Evolutionary conservation across 192 early-diverging fungal genomes (phyloP).

Genomic region (Phycomyces blakesleeanus): DNA sequence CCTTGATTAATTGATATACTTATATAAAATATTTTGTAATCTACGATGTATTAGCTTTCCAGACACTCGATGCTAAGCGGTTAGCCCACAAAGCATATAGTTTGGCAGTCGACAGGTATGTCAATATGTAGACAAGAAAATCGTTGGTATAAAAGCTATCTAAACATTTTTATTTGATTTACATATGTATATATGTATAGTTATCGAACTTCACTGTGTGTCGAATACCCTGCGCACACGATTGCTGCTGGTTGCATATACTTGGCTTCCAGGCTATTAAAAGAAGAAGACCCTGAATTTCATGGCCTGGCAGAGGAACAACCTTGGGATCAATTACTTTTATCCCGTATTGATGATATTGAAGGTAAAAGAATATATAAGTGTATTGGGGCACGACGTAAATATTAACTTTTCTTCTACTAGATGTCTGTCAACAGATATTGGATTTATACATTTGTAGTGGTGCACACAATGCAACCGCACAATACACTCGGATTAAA

Average conservation of each 20-base stretch:
- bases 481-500: constrained; percentile 42
- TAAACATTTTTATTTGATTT: too few species aligned
- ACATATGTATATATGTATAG: constrained; percentile 21
- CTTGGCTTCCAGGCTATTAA: constrained; percentile 44
- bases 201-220: constrained; percentile 53
- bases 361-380: constrained; percentile 42
- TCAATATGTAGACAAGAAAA: not conserved
- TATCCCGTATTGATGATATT: constrained; percentile 50
- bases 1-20: too few species aligned
- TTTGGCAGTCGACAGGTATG: constrained; percentile 27
- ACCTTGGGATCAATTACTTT: constrained; percentile 47
- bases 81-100: constrained; percentile 40
- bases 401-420: not conserved
- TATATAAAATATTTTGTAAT: too few species aligned
- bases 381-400: not conserved
- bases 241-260: constrained; percentile 63
- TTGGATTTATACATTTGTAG: constrained; percentile 46
- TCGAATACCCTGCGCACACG: constrained; percentile 61
- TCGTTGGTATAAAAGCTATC: too few species aligned
- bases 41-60: too few species aligned
- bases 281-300: constrained; percentile 32
- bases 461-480: constrained; percentile 26
- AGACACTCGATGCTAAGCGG: constrained; percentile 35
- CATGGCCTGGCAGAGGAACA: constrained; percentile 28
- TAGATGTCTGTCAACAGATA: constrained; percentile 52